Evolutionary conservation across 148 eudicot genomes (phyloP).

Genomic region (Spergularia bocconei): DNA sequence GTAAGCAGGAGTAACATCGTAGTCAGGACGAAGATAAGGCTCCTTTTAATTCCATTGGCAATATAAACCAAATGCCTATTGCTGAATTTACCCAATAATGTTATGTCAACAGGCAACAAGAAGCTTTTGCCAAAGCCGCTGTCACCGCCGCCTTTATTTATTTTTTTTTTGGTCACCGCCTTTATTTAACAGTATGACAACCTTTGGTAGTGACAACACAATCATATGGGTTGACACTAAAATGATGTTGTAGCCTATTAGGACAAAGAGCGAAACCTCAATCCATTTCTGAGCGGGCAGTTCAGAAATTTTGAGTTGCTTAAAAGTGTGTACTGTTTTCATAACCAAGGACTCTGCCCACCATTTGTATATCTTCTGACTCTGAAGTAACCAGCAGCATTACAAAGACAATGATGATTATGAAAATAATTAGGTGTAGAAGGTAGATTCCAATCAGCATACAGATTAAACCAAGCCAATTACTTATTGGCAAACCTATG

Average conservation of each 20-base stretch:
- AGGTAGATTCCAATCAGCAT: slow-evolving; percentile 8
- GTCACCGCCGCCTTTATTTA: no score
- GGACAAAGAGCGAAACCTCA: slow-evolving; percentile 1
- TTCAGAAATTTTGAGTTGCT: slow-evolving; percentile 4
- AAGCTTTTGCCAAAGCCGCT: no score
- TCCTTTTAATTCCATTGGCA: not conserved
- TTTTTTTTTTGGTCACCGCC: no score
- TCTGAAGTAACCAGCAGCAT: no score
- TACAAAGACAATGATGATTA: not conserved
- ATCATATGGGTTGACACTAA: not conserved
- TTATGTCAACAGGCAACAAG: no score
- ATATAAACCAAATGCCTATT: not conserved
- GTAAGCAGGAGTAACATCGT: not conserved
- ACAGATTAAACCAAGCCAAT: slow-evolving; percentile 17
- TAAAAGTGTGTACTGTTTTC: slow-evolving; percentile 5
- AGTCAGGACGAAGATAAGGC: not conserved
- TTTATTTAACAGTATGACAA: not conserved
- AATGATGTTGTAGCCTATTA: slow-evolving; percentile 19
- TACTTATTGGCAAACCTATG: slow-evolving; percentile 1
- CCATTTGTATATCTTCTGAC: not conserved
- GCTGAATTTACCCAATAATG: not conserved
- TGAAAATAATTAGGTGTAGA: not conserved
- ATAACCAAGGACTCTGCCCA: slow-evolving; percentile 12
- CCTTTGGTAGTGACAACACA: not conserved
- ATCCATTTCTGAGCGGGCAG: slow-evolving; percentile 13